A percentile compares a stretch with the other conserved stretches of the same genome.
Conservation (phyloP, 331 rosid genomes). For the Spiraea crenata region DNA sequence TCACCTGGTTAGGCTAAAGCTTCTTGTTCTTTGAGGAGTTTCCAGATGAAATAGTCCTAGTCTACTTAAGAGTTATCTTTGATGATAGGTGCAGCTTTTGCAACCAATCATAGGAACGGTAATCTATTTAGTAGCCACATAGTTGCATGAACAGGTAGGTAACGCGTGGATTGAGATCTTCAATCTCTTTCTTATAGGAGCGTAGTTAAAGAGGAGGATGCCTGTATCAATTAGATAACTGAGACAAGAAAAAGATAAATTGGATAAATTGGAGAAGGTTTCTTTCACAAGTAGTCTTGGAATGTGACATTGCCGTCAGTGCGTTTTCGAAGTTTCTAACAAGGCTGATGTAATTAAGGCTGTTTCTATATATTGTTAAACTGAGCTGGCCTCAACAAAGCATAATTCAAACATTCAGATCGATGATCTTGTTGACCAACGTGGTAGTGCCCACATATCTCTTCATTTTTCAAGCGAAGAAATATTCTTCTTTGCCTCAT, state of each 20-base stretch:
- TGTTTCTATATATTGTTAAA: background rate
- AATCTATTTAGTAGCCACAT: background rate
- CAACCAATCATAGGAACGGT: background rate
- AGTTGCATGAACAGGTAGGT: background rate
- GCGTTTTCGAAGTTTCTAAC: background rate
- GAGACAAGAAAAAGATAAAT: background rate
- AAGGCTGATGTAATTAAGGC: background rate
- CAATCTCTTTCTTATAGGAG: background rate
- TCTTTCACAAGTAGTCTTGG: background rate
- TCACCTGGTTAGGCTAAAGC: background rate
- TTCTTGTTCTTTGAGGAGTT: background rate
- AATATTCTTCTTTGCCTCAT: background rate
- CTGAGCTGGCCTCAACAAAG: background rate
- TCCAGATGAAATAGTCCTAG: background rate
- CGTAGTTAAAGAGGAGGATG: background rate
- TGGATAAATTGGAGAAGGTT: background rate
- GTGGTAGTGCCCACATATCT: background rate
- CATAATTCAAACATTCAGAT: background rate
- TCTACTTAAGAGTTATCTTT: background rate
- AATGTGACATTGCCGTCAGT: background rate
- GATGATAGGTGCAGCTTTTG: background rate
- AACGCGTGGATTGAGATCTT: background rate
- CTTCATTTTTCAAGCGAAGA: background rate
- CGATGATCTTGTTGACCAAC: background rate
- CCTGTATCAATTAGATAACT: background rate